Evolutionary conservation across 2,329 filamentous ascomycete species (phyloP).

Genomic region (Thelonectria olida): DNA sequence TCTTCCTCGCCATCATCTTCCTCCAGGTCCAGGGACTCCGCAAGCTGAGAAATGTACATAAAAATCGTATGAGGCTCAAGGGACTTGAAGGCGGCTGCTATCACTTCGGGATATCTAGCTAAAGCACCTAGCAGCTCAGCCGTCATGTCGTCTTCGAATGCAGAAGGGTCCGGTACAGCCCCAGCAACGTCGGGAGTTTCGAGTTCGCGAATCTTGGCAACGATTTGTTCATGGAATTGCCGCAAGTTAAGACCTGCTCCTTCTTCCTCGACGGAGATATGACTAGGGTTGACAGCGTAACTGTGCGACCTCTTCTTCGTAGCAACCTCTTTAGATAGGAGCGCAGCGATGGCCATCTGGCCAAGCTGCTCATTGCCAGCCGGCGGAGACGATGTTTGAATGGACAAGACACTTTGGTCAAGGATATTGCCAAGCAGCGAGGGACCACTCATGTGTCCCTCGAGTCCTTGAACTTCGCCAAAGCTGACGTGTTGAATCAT

Average conservation of each 20-base stretch:
- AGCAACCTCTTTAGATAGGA: constrained; percentile 32
- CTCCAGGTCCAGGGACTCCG: not conserved
- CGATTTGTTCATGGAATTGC: not conserved
- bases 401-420: constrained; percentile 3
- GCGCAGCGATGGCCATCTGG: constrained; percentile 8
- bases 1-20: not conserved
- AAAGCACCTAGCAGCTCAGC: constrained; percentile 62
- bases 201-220: constrained; percentile 5
- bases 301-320: constrained; percentile 29
- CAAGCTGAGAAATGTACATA: constrained; percentile 59
- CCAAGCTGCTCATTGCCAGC: not conserved
- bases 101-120: constrained; percentile 71
- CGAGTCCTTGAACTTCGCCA: constrained; percentile 58
- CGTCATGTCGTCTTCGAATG: constrained; percentile 1
- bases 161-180: constrained; percentile 2
- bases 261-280: not conserved
- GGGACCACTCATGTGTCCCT: not conserved
- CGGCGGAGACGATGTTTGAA: not conserved
- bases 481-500: constrained; percentile 54
- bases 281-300: constrained; percentile 31
- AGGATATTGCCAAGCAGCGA: constrained; percentile 10
- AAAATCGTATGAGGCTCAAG: constrained; percentile 72
- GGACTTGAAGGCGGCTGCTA: constrained; percentile 69
- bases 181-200: not conserved
- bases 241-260: not conserved